Conservation (phyloP, 2,329 filamentous ascomycete species). For the Lachnellula cervina region DNA sequence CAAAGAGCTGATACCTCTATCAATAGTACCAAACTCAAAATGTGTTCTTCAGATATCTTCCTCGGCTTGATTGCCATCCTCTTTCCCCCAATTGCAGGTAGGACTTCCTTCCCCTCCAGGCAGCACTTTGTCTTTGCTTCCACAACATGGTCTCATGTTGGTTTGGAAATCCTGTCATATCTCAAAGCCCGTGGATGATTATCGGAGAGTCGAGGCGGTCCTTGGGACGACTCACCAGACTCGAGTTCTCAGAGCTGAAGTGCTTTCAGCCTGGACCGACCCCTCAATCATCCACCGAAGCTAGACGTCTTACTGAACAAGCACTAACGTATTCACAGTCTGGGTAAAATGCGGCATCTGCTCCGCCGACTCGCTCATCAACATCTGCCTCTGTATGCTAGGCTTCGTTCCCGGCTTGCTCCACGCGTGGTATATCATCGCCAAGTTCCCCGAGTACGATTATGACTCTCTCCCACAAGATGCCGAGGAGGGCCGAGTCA, state of each 20-base stretch:
- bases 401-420: conserved; percentile 82
- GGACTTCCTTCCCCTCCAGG: conserved; percentile 25
- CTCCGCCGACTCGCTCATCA: conserved; percentile 87
- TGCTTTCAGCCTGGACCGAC: background rate
- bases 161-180: background rate
- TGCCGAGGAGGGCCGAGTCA: conserved; percentile 55
- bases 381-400: conserved; percentile 80
- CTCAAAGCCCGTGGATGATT: background rate
- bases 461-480: conserved; percentile 61
- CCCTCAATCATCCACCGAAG: background rate
- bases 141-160: background rate
- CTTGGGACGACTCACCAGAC: background rate
- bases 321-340: conserved; percentile 48
- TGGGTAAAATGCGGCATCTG: conserved; percentile 97
- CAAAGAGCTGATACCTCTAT: background rate
- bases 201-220: background rate
- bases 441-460: conserved; percentile 74
- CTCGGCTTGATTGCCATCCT: conserved; percentile 60
- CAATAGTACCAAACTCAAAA: conserved; percentile 28
- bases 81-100: conserved; percentile 62
- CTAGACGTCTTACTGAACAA: background rate
- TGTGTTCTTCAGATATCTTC: conserved; percentile 59
- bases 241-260: no score
- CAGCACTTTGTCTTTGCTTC: background rate
- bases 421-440: conserved; percentile 98